Percentiles rank a stretch among this genome's conserved stretches.
Evolutionary conservation across 768 basidiomycete species (phyloP).

Genomic region (Pholiota microspora): DNA sequence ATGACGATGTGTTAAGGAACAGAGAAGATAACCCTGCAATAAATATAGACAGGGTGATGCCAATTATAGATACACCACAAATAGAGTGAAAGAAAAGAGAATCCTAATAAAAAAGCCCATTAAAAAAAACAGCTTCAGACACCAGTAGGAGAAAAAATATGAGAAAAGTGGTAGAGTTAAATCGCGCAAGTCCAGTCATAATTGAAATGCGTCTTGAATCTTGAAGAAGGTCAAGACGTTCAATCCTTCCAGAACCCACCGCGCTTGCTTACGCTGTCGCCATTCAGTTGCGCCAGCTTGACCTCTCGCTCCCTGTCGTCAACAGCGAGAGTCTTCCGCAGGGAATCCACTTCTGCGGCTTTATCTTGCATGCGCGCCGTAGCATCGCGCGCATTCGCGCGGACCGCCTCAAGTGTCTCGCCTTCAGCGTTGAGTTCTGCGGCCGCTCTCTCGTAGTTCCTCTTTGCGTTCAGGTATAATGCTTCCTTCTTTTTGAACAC

Average conservation of each 20-base stretch:
- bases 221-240: not conserved
- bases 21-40: too few species aligned
- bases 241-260: not conserved
- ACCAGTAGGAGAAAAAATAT: too few species aligned
- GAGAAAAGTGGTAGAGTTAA: too few species aligned
- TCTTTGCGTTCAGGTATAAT: constrained; percentile 57
- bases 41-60: too few species aligned
- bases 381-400: constrained; percentile 52
- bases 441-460: constrained; percentile 52
- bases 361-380: constrained; percentile 68
- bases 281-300: not conserved
- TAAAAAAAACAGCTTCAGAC: too few species aligned
- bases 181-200: too few species aligned
- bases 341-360: constrained; percentile 67
- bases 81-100: too few species aligned
- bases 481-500: constrained; percentile 65
- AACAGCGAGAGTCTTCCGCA: constrained; percentile 61
- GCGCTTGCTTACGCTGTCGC: not conserved
- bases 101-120: too few species aligned
- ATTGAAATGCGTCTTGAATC: too few species aligned
- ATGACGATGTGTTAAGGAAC: too few species aligned
- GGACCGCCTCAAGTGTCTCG: constrained; percentile 47
- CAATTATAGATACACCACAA: too few species aligned
- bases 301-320: constrained; percentile 70
- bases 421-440: constrained; percentile 45